Conservation (phyloP, 2,329 filamentous ascomycete species). For the Sarocladium brachiariae region DNA sequence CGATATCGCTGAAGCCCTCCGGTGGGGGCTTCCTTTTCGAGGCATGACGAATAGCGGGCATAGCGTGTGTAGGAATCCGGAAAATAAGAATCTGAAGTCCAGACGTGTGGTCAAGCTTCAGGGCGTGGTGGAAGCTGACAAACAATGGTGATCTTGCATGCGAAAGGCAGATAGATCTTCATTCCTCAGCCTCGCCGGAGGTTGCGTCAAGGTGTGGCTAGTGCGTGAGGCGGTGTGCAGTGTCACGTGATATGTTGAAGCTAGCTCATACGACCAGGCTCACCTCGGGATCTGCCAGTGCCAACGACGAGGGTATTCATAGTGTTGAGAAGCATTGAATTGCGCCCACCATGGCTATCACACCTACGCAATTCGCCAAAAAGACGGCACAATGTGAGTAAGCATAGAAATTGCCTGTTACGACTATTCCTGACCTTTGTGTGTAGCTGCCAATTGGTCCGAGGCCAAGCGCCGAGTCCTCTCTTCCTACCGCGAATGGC, state of each 20-base stretch:
- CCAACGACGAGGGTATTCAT: conserved; percentile 22
- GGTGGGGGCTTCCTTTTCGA: conserved; percentile 77
- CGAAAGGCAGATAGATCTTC: neutral
- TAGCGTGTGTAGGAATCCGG: conserved; percentile 26
- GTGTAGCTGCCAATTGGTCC: conserved; percentile 76
- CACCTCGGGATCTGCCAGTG: conserved; percentile 18
- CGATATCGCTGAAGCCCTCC: conserved; percentile 81
- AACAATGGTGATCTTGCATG: no score
- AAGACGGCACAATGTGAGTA: conserved; percentile 69
- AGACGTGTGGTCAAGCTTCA: neutral
- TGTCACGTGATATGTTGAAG: conserved; percentile 23
- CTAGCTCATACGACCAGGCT: conserved; percentile 1
- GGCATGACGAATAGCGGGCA: conserved; percentile 72
- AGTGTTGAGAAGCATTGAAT: conserved; percentile 26
- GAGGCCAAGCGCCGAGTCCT: conserved; percentile 86
- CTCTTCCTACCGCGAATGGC: conserved; percentile 88
- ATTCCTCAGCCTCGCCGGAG: conserved; percentile 5
- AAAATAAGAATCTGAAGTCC: neutral
- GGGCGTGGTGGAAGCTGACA: neutral
- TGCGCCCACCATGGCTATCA: conserved; percentile 67
- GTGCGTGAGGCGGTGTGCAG: neutral
- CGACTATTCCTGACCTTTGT: conserved; percentile 26
- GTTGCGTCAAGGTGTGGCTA: conserved; percentile 6
- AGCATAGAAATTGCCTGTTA: conserved; percentile 6
- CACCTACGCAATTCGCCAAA: conserved; percentile 85